Evolutionary conservation across 2,329 filamentous ascomycete species (phyloP), one percentile per base, ranked within the genome.

Genomic region (Mycosphaerella sp.): DNA sequence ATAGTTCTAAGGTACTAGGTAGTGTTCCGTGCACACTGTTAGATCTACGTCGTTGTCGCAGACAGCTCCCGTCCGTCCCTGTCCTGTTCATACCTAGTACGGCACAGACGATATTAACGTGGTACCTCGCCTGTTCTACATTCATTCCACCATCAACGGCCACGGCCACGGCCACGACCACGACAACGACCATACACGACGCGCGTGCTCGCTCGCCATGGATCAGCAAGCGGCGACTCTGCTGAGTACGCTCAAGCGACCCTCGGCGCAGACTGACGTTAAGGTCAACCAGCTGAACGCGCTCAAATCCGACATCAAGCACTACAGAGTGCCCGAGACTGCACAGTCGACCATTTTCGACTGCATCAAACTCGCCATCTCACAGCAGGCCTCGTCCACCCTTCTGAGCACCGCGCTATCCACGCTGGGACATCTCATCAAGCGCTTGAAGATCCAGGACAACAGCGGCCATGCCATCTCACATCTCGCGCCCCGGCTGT

Each of bases 261-360:
- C 80, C 61, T 85, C 87, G 61, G 77, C 79, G 34, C 77, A 81
- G 43, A 75, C 87, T 61, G 86, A 90, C 63, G 71, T 77, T 45
- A 89, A 89, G 67, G 78, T 89, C 57, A 75, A 81, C 58, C 79
- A 80, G 48, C 80, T 95, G 61, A 87, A 82, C 53, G 77, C 75
- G 63, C 75, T 90, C 70, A 95, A 95, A 72, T 89, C 87, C 39
- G 81, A 83, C 68, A 95, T 95, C 76, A 95, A 95, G 70, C 89
- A 95, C 70, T 85, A 87, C 67, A 89, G 89, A 73, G 87, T 95
- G 41, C 88, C 89, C 54, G 88, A 94, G 59, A 71, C 72, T 49
- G 79, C 79, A 62, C 79, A 94, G 61, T 72, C 81, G 21, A 76
- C 81, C 52, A 81, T 95, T 57, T 94, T 95, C 71, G 89, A 96